These are phyloP conservation scores for Alternaria triticimaculans DNA, from an alignment of 2,329 filamentous ascomycete species.

Conservation along the genomic window DNA sequence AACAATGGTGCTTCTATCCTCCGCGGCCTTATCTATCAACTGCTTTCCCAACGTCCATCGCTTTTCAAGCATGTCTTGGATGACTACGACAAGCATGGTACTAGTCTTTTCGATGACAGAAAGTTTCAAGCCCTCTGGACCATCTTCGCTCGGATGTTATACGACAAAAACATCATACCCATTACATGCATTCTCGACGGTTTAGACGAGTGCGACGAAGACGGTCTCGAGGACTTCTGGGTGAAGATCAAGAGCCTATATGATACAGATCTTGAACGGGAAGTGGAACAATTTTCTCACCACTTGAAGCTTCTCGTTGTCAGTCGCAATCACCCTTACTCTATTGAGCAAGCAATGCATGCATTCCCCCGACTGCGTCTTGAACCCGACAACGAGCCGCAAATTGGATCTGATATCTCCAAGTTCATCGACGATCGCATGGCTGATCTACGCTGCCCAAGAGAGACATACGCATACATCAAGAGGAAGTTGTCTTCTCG, in stretches of 20 bases:
- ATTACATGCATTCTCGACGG: background rate
- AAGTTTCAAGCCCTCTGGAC: background rate
- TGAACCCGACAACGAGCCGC: rapidly evolving
- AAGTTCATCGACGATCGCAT: background rate
- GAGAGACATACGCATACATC: no score
- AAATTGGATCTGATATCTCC: background rate
- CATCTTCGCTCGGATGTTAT: background rate
- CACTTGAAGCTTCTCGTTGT: background rate
- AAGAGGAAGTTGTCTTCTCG: no score
- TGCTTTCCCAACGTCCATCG: background rate
- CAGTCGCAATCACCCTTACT: background rate
- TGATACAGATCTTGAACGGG: rapidly evolving
- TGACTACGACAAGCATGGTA: background rate
- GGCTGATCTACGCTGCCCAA: no score
- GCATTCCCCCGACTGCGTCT: rapidly evolving
- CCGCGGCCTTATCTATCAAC: background rate
- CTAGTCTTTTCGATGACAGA: background rate
- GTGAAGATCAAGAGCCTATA: rapidly evolving
- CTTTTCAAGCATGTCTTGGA: background rate
- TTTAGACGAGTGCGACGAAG: background rate
- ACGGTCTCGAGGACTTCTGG: background rate
- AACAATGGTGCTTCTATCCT: background rate
- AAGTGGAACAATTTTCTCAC: no score
- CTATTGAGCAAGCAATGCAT: background rate
- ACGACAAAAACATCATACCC: rapidly evolving